Evolutionary conservation across 1,139 yeast genomes (phyloP).

Genomic region (Entelexis paramagnoliae): DNA sequence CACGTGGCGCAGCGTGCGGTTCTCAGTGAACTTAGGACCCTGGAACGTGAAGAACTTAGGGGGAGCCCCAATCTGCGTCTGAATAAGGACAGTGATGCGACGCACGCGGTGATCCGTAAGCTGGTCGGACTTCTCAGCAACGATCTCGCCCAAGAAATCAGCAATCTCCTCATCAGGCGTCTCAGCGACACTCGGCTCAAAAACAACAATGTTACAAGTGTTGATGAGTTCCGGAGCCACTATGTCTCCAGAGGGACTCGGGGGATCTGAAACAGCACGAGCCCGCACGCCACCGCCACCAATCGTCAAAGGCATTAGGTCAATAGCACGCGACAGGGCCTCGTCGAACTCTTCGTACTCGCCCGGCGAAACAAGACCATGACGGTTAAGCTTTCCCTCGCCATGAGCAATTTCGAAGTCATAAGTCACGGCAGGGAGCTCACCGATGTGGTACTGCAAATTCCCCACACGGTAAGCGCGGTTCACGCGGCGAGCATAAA

Average conservation of each 20-base stretch:
- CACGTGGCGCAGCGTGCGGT: slow-evolving; percentile 88
- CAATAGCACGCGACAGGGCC: slow-evolving; percentile 64
- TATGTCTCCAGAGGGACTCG: slow-evolving; percentile 26
- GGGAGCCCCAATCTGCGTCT: slow-evolving; percentile 71
- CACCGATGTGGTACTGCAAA: slow-evolving; percentile 52
- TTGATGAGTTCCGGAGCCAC: slow-evolving; percentile 45
- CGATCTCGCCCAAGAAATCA: slow-evolving; percentile 50
- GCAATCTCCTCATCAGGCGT: slow-evolving; percentile 53
- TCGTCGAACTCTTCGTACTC: slow-evolving; percentile 89
- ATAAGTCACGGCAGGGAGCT: slow-evolving; percentile 57
- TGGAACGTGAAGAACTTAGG: slow-evolving; percentile 94
- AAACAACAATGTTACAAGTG: slow-evolving; percentile 70
- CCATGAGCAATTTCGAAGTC: slow-evolving; percentile 53
- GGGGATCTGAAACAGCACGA: slow-evolving; percentile 28
- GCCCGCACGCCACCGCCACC: slow-evolving; percentile 29
- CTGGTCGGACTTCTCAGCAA: slow-evolving; percentile 61
- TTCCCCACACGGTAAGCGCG: slow-evolving; percentile 87
- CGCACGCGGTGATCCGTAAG: slow-evolving; percentile 64
- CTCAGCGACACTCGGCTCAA: slow-evolving; percentile 53
- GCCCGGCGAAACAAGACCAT: slow-evolving; percentile 76
- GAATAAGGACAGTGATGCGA: slow-evolving; percentile 85
- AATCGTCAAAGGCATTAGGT: slow-evolving; percentile 44
- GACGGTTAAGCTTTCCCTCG: slow-evolving; percentile 39
- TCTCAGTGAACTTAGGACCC: slow-evolving; percentile 65
- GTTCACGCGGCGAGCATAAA: slow-evolving; percentile 91